phyloP scores from a whole-genome alignment of 2,329 filamentous ascomycete species.

The Zymoseptoria pseudotritici region DNA sequence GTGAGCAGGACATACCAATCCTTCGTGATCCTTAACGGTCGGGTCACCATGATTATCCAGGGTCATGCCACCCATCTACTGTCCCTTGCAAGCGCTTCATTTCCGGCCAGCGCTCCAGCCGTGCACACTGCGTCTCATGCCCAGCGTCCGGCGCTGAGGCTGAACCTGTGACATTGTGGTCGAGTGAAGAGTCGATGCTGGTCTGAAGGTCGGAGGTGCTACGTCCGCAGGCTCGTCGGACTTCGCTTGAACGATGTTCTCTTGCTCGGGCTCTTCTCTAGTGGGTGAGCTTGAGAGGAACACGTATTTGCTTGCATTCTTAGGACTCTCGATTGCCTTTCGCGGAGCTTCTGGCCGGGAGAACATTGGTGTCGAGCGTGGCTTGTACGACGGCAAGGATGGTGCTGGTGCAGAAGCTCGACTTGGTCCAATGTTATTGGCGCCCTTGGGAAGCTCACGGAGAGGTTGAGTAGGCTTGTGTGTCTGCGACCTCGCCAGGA shows the following conservation, averaged over 20 bases:
- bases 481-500: neutral
- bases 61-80: too few relatives aligned
- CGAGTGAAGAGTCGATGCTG: conserved; percentile 37
- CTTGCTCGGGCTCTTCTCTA: conserved; percentile 22
- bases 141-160: conserved; percentile 41
- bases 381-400: conserved; percentile 18
- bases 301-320: conserved; percentile 40
- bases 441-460: conserved; percentile 30
- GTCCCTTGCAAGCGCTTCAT: neutral
- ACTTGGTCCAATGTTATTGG: neutral
- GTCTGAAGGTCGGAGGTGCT: conserved; percentile 6
- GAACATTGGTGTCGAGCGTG: conserved; percentile 28
- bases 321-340: conserved; percentile 8
- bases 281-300: conserved; percentile 39
- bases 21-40: too few relatives aligned
- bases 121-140: conserved; percentile 44
- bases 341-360: conserved; percentile 24
- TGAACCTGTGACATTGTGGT: conserved; percentile 34
- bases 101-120: conserved; percentile 36
- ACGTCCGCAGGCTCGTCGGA: neutral
- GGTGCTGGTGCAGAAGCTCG: neutral
- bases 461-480: conserved; percentile 14
- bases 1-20: too few relatives aligned
- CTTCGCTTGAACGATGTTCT: conserved; percentile 2
- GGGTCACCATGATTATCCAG: neutral